phyloP scores from a whole-genome alignment of 2,329 filamentous ascomycete species.

The Pleoardoris graminearum region DNA sequence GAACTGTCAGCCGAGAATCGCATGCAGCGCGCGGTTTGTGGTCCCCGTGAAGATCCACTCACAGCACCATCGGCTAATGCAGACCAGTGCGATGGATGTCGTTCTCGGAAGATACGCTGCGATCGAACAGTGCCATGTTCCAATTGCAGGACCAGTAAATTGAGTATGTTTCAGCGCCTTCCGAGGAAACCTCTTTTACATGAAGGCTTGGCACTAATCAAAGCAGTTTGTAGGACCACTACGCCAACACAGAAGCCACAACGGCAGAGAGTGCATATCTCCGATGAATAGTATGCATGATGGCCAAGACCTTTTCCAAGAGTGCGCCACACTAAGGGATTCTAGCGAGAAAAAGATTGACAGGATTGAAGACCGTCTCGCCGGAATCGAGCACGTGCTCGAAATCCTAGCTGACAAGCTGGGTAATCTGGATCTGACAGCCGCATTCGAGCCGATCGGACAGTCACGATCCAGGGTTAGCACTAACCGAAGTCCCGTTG shows the following conservation, averaged over 20 bases:
- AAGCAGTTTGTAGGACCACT: constrained; percentile 39
- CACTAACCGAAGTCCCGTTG: constrained; percentile 17
- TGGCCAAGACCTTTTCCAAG: neutral
- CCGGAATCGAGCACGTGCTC: constrained; percentile 52
- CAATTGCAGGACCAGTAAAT: constrained; percentile 43
- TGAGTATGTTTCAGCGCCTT: constrained; percentile 27
- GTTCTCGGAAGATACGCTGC: constrained; percentile 42
- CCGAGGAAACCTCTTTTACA: neutral
- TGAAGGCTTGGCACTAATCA: neutral
- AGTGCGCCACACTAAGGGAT: neutral
- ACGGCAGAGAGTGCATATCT: constrained; percentile 42
- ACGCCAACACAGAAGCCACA: constrained; percentile 36
- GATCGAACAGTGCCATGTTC: constrained; percentile 41
- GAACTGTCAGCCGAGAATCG: constrained; percentile 27
- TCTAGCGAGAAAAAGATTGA: constrained; percentile 58
- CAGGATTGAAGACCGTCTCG: constrained; percentile 55
- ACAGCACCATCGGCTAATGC: constrained; percentile 6
- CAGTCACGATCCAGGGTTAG: constrained; percentile 28
- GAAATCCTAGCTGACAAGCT: constrained; percentile 41
- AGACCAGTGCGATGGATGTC: constrained; percentile 40
- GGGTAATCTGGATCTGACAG: constrained; percentile 28
- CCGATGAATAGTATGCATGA: constrained; percentile 42
- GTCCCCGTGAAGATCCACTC: neutral
- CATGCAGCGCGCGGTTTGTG: constrained; percentile 36
- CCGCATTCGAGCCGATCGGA: constrained; percentile 28